These are phyloP conservation scores for Silene latifolia DNA, from an alignment of 148 eudicot genomes.

Conservation along the genomic window DNA sequence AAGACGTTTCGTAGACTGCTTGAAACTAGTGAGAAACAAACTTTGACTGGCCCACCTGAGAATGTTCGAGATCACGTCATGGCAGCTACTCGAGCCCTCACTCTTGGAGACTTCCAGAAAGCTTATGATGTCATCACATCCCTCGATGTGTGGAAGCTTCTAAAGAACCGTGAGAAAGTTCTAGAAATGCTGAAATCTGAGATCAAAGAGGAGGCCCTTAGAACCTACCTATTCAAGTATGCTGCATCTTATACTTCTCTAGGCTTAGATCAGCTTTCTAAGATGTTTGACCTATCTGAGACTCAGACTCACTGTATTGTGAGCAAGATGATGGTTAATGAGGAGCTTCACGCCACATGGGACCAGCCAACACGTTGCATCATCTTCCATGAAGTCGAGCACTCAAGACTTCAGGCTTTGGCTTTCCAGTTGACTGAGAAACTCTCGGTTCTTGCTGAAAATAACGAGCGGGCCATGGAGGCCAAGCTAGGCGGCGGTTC, in stretches of 20 bases:
- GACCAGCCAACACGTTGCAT: constrained; percentile 72
- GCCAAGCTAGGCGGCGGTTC: constrained; percentile 59
- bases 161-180: constrained; percentile 51
- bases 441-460: constrained; percentile 65
- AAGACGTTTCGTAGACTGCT: constrained; percentile 69
- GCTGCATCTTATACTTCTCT: constrained; percentile 37
- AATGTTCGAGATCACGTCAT: constrained; percentile 73
- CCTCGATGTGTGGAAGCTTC: constrained; percentile 75
- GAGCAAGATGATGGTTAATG: constrained; percentile 84
- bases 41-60: constrained; percentile 78
- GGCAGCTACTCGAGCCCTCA: constrained; percentile 73
- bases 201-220: constrained; percentile 64
- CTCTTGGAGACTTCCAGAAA: constrained; percentile 67
- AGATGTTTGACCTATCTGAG: constrained; percentile 78
- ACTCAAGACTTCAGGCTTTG: constrained; percentile 64
- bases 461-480: constrained; percentile 78
- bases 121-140: constrained; percentile 69
- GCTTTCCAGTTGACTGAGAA: constrained; percentile 77
- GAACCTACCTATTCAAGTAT: constrained; percentile 22
- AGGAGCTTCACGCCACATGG: constrained; percentile 82
- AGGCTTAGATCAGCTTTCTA: constrained; percentile 64
- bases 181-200: constrained; percentile 64
- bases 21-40: constrained; percentile 63
- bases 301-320: constrained; percentile 57
- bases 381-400: constrained; percentile 69